Conservation (phyloP, 495 filamentous ascomycete genomes). For the Penicillium cinerascens region DNA sequence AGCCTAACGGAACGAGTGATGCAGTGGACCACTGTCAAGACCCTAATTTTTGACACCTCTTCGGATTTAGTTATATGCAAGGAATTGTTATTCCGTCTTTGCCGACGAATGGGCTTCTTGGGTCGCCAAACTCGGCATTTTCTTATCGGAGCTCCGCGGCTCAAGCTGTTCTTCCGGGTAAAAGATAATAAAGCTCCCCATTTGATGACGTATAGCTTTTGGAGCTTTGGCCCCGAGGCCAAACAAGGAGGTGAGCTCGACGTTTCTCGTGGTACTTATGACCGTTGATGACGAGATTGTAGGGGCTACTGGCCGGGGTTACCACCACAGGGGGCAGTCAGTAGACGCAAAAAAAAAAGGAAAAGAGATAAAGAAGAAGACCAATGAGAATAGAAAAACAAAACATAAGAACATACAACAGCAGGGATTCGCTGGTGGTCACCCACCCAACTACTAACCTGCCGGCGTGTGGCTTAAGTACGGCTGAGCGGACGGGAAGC, state of each 20-base stretch:
- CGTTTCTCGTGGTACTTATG: background rate
- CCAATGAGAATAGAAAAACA: too few species aligned
- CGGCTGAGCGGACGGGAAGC: too few species aligned
- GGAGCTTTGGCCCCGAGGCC: background rate
- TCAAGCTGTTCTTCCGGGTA: background rate
- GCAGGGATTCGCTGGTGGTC: constrained; percentile 7
- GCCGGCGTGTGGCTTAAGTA: constrained; percentile 4
- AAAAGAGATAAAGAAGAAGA: too few species aligned
- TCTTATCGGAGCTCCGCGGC: background rate
- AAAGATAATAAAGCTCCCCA: background rate
- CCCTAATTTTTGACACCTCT: background rate
- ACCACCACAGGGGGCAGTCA: too few species aligned
- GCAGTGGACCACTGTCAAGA: background rate
- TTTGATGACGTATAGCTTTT: background rate
- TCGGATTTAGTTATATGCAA: background rate
- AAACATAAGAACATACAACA: background rate
- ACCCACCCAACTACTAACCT: constrained; percentile 10
- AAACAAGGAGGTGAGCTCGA: background rate
- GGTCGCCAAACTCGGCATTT: background rate
- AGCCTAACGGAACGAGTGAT: constrained; percentile 2
- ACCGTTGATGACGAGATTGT: background rate
- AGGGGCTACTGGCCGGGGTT: too few species aligned
- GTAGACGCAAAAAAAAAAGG: too few species aligned
- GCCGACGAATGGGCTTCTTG: background rate
- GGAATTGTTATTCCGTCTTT: background rate